Conservation (phyloP, 2,329 filamentous ascomycete species). For the Colletotrichum coccodes region DNA sequence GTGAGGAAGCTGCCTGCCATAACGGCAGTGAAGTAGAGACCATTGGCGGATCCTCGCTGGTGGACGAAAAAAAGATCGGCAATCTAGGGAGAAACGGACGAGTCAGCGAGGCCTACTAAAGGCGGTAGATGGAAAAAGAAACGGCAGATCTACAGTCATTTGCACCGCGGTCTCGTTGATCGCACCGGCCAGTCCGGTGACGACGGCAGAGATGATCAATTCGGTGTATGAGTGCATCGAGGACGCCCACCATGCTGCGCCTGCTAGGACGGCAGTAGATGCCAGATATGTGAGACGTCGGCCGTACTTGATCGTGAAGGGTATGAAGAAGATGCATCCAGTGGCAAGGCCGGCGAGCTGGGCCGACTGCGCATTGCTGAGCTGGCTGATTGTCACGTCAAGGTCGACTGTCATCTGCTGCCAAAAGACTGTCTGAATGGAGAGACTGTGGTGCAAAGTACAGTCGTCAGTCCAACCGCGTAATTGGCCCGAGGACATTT, state of each 20-base stretch:
- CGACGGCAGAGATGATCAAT: conserved; percentile 32
- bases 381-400: conserved; percentile 36
- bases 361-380: conserved; percentile 40
- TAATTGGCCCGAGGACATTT: background rate
- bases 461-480: background rate
- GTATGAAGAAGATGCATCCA: conserved; percentile 47
- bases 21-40: conserved; percentile 42
- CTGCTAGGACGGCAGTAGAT: conserved; percentile 30
- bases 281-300: conserved; percentile 43
- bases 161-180: conserved; percentile 50
- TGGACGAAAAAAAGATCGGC: conserved; percentile 45
- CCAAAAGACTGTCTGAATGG: conserved; percentile 43
- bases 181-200: conserved; percentile 47
- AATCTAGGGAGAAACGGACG: conserved; percentile 27
- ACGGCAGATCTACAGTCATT: conserved; percentile 41
- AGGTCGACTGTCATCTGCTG: conserved; percentile 46
- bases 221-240: conserved; percentile 25
- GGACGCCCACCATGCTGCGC: conserved; percentile 29
- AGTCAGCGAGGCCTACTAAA: background rate
- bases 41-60: conserved; percentile 42
- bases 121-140: background rate
- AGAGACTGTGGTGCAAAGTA: conserved; percentile 1
- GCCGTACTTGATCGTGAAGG: conserved; percentile 46
- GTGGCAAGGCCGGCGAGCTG: conserved; percentile 44
- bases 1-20: conserved; percentile 43